Evolutionary conservation across 1,284 basidiomycete genomes (phyloP).

Genomic region (Sanghuangporus weigelae): DNA sequence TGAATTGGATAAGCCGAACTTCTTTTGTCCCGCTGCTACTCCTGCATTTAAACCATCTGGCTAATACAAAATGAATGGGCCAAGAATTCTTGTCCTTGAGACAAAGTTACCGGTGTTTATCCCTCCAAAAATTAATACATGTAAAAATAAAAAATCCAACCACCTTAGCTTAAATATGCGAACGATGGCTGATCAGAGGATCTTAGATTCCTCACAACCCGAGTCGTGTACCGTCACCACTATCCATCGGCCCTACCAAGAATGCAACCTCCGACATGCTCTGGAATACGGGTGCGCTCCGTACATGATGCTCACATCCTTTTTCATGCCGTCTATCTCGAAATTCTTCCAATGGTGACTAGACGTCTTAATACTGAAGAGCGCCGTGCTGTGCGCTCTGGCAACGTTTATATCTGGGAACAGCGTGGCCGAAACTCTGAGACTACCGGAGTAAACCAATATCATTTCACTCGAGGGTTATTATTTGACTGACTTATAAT

Average conservation of each 20-base stretch:
- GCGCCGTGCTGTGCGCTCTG: constrained; percentile 36
- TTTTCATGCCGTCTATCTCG: constrained; percentile 37
- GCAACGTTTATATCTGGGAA: constrained; percentile 44
- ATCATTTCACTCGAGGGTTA: not conserved
- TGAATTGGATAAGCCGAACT: constrained; percentile 6
- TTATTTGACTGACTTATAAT: not conserved
- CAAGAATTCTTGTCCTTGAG: too few species aligned
- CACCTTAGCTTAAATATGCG: constrained; percentile 16
- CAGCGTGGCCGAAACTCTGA: constrained; percentile 35
- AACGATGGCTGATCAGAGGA: not conserved
- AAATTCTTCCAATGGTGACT: constrained; percentile 34
- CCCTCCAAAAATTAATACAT: too few species aligned
- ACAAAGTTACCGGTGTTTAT: not conserved
- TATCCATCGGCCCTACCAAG: constrained; percentile 8
- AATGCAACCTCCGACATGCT: constrained; percentile 41
- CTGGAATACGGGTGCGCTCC: constrained; percentile 33
- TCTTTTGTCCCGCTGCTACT: not conserved
- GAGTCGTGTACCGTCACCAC: constrained; percentile 13
- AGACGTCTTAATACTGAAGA: constrained; percentile 39
- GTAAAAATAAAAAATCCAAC: constrained; percentile 16
- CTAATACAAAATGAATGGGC: too few species aligned
- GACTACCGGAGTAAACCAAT: constrained; percentile 30
- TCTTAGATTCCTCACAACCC: not conserved
- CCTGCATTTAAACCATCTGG: too few species aligned
- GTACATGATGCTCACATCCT: constrained; percentile 38